Evolutionary conservation across 306 rosid genomes (phyloP).

Genomic region (Citrullus colocynthis): DNA sequence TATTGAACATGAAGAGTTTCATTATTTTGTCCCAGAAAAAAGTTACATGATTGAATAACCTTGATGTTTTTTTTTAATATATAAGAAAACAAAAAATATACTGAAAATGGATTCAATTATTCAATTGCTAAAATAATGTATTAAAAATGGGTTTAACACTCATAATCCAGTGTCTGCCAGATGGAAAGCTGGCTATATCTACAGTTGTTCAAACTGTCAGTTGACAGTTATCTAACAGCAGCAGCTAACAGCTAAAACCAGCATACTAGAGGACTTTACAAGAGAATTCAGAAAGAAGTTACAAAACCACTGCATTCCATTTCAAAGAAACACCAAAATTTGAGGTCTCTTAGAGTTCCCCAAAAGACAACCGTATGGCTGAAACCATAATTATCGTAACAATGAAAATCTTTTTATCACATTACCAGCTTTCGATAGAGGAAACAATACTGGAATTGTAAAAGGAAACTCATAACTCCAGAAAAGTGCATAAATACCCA

Average conservation of each 20-base stretch:
- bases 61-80: background rate
- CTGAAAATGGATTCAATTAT: background rate
- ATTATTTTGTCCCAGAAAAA: background rate
- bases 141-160: background rate
- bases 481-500: constrained; percentile 37
- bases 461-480: background rate
- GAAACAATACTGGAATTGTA: background rate
- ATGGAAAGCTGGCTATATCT: background rate
- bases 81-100: background rate
- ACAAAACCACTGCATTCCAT: background rate
- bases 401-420: background rate
- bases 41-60: background rate
- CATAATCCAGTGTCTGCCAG: background rate
- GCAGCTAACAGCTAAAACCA: background rate
- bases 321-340: background rate
- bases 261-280: background rate
- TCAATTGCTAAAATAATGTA: background rate
- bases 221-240: background rate
- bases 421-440: background rate
- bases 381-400: background rate
- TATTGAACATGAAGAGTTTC: background rate
- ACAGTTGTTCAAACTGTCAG: background rate
- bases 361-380: no score
- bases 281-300: background rate
- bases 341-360: background rate